A percentile compares a stretch with the other conserved stretches of the same genome.
phyloP scores from a whole-genome alignment of 345 rosid species.

The Gossypium bickii region DNA sequence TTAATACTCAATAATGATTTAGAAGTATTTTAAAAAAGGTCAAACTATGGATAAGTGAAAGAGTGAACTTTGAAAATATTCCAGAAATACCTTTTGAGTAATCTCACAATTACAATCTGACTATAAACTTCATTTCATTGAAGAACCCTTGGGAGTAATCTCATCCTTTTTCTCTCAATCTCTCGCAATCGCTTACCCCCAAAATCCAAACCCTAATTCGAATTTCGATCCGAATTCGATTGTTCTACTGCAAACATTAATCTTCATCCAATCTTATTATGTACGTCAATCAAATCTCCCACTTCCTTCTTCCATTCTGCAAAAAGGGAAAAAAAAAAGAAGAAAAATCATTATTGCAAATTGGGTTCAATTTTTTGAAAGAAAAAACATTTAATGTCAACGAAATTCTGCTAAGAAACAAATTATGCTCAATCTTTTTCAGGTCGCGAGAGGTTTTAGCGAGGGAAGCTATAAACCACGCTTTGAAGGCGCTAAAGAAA shows the following conservation, averaged over 20 bases:
- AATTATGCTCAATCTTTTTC: constrained; percentile 16
- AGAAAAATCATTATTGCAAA: not conserved
- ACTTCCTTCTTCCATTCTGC: too few relatives aligned
- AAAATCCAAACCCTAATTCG: not conserved
- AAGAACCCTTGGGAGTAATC: too few relatives aligned
- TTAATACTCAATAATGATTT: too few relatives aligned
- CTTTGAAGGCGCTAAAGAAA: constrained; percentile 68
- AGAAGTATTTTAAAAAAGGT: too few relatives aligned
- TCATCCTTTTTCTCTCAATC: too few relatives aligned
- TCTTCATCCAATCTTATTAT: not conserved
- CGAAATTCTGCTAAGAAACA: not conserved
- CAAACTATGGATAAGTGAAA: too few relatives aligned
- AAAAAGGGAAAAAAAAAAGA: too few relatives aligned
- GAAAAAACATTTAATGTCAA: not conserved
- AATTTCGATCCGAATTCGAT: not conserved
- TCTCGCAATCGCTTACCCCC: too few relatives aligned
- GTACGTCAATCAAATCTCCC: not conserved
- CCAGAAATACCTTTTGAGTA: too few relatives aligned
- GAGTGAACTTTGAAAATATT: too few relatives aligned
- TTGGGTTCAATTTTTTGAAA: not conserved
- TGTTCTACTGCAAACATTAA: not conserved
- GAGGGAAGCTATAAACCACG: constrained; percentile 69
- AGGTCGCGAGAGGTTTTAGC: constrained; percentile 61
- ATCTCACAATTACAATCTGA: too few relatives aligned
- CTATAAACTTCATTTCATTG: too few relatives aligned